Percentiles rank a stretch among this genome's conserved stretches.
These are phyloP conservation scores for Helianthus tuberosus DNA, from an alignment of 129 eudicot genomes.

Conservation along the genomic window DNA sequence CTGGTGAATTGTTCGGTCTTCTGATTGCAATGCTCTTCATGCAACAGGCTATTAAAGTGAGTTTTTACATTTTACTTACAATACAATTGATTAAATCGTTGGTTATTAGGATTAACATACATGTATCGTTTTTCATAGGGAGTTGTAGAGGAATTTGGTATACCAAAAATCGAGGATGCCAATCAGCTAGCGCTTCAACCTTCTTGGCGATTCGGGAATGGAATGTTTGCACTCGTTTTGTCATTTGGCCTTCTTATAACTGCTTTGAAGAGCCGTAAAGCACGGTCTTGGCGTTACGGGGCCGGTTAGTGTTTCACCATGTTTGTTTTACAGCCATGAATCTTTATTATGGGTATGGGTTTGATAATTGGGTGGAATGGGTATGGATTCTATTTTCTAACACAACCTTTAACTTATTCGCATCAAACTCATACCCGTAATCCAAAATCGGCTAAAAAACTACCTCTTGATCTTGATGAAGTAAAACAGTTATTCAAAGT, in stretches of 20 bases:
- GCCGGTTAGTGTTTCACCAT: constrained; percentile 51
- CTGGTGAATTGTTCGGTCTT: constrained; percentile 97
- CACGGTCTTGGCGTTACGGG: constrained; percentile 99
- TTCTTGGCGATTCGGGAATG: constrained; percentile 97
- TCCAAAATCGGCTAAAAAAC: neutral
- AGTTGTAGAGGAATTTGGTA: constrained; percentile 88
- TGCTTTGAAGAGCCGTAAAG: constrained; percentile 88
- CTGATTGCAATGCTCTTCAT: constrained; percentile 96
- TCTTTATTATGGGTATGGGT: no score
- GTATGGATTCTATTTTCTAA: no score
- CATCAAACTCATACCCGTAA: neutral
- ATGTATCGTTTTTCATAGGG: constrained; percentile 55
- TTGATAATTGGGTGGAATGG: no score
- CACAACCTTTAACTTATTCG: neutral
- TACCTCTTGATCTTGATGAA: constrained; percentile 11
- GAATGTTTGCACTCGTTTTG: constrained; percentile 93
- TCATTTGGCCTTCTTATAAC: constrained; percentile 95
- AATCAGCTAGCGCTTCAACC: constrained; percentile 67
- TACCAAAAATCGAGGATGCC: constrained; percentile 75
- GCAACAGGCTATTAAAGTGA: constrained; percentile 97
- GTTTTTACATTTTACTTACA: constrained; percentile 24
- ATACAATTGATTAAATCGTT: neutral
- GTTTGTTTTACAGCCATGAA: neutral
- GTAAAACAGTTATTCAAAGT: neutral
- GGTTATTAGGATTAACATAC: constrained; percentile 5